Percentiles rank a stretch among this genome's conserved stretches.
Conservation (phyloP, 1,284 basidiomycete genomes). For the Ganoderma meredithae region DNA sequence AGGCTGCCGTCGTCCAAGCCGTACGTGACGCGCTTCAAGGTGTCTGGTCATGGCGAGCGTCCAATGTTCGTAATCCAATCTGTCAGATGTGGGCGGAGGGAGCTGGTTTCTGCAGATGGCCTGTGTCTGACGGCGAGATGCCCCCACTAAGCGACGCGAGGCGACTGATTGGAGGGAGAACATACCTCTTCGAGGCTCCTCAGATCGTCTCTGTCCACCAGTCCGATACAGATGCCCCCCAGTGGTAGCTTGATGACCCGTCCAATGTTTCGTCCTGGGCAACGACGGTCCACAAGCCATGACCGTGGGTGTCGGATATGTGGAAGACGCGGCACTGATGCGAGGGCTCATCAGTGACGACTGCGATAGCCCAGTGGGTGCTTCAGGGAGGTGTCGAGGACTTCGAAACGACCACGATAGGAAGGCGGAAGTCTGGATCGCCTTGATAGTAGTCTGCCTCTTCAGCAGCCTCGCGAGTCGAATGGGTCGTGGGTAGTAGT, state of each 20-base stretch:
- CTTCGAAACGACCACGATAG: background rate
- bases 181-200: background rate
- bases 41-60: background rate
- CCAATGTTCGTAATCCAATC: slow-evolving; percentile 7
- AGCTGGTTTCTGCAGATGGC: background rate
- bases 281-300: background rate
- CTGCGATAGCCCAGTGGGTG: slow-evolving; percentile 6
- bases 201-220: background rate
- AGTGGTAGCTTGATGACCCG: background rate
- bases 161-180: background rate
- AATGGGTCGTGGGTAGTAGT: background rate
- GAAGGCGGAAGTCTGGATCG: background rate
- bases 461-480: background rate
- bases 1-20: background rate
- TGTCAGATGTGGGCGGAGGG: background rate
- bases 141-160: background rate
- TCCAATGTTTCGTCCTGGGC: background rate
- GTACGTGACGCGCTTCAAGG: background rate
- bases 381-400: background rate
- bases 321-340: slow-evolving; percentile 9
- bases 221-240: background rate
- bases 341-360: slow-evolving; percentile 7
- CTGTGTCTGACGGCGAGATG: background rate
- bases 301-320: background rate
- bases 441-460: background rate